Evolutionary conservation across 805 yeast genomes (phyloP).

Genomic region (Jamesozyma rosinii): DNA sequence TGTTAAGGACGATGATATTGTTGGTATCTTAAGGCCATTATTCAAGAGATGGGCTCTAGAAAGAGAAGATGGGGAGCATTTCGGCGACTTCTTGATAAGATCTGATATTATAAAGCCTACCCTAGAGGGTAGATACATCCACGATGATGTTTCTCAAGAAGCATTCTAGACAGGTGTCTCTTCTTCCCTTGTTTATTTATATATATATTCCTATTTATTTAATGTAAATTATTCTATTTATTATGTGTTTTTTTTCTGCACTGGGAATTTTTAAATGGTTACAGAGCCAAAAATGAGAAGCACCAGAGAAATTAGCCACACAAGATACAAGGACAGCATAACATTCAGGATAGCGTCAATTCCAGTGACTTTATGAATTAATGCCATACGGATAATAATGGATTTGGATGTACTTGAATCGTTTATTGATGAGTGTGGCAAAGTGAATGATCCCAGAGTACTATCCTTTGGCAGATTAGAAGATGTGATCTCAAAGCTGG

Average conservation of each 20-base stretch:
- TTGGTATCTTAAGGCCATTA: slow-evolving; percentile 67
- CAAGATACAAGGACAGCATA: no score
- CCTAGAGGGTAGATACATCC: slow-evolving; percentile 84
- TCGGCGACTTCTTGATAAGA: slow-evolving; percentile 88
- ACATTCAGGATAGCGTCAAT: no score
- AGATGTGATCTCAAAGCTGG: not conserved
- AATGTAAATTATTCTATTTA: not conserved
- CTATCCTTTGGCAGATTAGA: not conserved
- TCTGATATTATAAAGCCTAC: slow-evolving; percentile 84
- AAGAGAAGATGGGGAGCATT: slow-evolving; percentile 84
- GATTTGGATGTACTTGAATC: not conserved
- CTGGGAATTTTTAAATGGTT: no score
- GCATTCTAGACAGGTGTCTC: slow-evolving; percentile 28
- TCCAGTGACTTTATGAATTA: no score
- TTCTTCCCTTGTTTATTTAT: slow-evolving; percentile 3
- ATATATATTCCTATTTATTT: not conserved
- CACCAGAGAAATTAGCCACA: no score
- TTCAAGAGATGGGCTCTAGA: slow-evolving; percentile 92
- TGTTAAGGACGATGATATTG: slow-evolving; percentile 81
- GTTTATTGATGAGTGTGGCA: not conserved
- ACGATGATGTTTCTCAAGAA: slow-evolving; percentile 83
- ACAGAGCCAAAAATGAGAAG: no score
- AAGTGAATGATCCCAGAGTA: not conserved
- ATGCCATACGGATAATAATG: no score
- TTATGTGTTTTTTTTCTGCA: no score